Evolutionary conservation across 768 basidiomycete species (phyloP).

Genomic region (Lactifluus hygrophoroides): DNA sequence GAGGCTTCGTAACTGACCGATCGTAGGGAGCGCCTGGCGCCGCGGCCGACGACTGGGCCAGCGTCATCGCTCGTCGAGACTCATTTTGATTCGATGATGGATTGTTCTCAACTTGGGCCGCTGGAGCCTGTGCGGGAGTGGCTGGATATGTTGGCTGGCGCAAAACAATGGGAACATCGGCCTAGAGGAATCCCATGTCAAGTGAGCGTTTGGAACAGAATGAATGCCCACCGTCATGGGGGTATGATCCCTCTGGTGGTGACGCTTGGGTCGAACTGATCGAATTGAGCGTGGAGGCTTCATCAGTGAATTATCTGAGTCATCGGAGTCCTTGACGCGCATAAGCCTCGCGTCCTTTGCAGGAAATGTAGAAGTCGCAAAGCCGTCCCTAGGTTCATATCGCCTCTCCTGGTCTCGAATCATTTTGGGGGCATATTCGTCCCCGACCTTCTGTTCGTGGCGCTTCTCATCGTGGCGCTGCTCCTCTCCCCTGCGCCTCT

Average conservation of each 20-base stretch:
- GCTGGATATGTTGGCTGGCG: conserved; percentile 4
- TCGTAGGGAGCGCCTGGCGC: background rate
- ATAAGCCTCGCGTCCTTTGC: conserved; percentile 15
- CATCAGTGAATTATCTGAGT: conserved; percentile 19
- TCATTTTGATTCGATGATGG: background rate
- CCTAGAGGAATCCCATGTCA: background rate
- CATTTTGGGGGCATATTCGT: conserved; percentile 9
- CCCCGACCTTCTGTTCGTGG: conserved; percentile 19
- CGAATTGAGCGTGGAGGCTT: conserved; percentile 6
- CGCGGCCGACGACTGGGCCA: background rate
- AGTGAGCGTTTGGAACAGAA: background rate
- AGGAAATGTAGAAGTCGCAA: conserved; percentile 13
- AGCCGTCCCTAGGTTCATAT: conserved; percentile 17
- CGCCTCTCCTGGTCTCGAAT: conserved; percentile 13
- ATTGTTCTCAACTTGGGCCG: background rate
- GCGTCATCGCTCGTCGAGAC: background rate
- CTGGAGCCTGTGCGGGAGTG: background rate
- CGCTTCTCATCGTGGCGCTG: conserved; percentile 18
- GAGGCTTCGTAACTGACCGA: conserved; percentile 2
- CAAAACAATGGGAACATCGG: conserved; percentile 8
- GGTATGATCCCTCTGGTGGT: conserved; percentile 6
- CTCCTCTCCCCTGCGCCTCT: conserved; percentile 18
- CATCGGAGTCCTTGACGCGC: conserved; percentile 21
- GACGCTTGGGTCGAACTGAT: conserved; percentile 11
- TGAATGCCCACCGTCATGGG: background rate